Conservation (phyloP, 169 alveolate genomes). For the Cryptosporidium tyzzeri region DNA sequence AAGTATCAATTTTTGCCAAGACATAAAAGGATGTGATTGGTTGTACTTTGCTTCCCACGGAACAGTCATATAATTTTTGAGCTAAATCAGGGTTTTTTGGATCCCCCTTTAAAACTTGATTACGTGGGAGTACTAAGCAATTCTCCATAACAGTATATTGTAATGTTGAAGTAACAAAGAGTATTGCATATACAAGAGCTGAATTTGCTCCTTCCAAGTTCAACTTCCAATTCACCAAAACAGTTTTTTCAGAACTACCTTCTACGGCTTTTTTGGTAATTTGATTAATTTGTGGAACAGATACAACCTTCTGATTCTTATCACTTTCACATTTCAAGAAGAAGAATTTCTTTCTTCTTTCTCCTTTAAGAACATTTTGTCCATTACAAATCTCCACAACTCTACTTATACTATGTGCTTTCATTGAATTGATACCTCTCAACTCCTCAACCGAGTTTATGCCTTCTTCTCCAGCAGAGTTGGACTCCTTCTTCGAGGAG, state of each 20-base stretch:
- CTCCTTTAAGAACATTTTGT: slow-evolving; percentile 62
- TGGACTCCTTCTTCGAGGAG: slow-evolving; percentile 19
- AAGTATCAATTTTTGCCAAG: slow-evolving; percentile 58
- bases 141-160: slow-evolving; percentile 37
- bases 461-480: slow-evolving; percentile 1
- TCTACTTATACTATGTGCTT: slow-evolving; percentile 49
- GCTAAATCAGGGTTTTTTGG: slow-evolving; percentile 28
- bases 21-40: slow-evolving; percentile 18
- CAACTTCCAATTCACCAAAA: slow-evolving; percentile 34
- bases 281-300: slow-evolving; percentile 39
- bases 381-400: slow-evolving; percentile 49
- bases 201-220: slow-evolving; percentile 71
- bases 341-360: slow-evolving; percentile 14
- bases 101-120: slow-evolving; percentile 27
- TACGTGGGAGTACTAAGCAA: slow-evolving; percentile 41
- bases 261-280: slow-evolving; percentile 12
- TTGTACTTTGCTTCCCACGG: slow-evolving; percentile 14
- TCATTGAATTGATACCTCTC: slow-evolving; percentile 21
- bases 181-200: slow-evolving; percentile 33
- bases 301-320: background rate
- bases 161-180: slow-evolving; percentile 25
- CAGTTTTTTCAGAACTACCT: slow-evolving; percentile 18
- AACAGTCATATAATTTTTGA: slow-evolving; percentile 38
- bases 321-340: slow-evolving; percentile 58
- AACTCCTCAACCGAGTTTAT: background rate